These are phyloP conservation scores for Rheum nobile DNA, from an alignment of 148 eudicot genomes.

Conservation along the genomic window DNA sequence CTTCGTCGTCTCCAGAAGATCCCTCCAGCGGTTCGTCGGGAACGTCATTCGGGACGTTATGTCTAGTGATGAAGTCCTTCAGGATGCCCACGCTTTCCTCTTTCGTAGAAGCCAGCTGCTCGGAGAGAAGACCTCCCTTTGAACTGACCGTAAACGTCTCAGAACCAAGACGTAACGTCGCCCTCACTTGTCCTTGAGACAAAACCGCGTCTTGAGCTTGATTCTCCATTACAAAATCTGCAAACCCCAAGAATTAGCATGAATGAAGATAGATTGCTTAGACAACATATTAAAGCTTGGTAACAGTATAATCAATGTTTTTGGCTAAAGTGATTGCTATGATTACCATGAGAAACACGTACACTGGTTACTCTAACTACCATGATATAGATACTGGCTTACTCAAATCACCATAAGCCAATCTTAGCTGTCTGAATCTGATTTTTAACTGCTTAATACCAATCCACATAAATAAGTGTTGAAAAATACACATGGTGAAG, in stretches of 20 bases:
- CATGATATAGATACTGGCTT: too few species aligned
- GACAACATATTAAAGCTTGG: too few species aligned
- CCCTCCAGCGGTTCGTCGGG: conserved; percentile 75
- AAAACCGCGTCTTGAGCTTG: neutral
- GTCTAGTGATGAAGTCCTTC: conserved; percentile 68
- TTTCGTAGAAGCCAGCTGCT: conserved; percentile 55
- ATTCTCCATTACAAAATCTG: neutral
- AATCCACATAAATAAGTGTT: too few species aligned
- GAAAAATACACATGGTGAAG: too few species aligned
- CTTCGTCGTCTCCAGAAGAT: conserved; percentile 59
- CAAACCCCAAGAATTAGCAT: neutral
- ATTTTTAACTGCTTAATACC: too few species aligned
- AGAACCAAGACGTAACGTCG: neutral
- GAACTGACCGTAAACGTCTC: neutral
- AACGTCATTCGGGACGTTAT: conserved; percentile 78
- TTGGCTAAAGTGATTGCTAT: too few species aligned
- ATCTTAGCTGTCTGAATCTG: too few species aligned
- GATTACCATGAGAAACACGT: too few species aligned
- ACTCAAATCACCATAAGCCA: too few species aligned
- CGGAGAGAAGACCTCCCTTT: conserved; percentile 26
- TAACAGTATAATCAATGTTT: too few species aligned
- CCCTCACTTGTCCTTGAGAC: neutral
- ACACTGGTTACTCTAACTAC: too few species aligned
- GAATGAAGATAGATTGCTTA: too few species aligned
- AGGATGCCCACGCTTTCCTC: conserved; percentile 64